Base-by-base conservation (phyloP, 1,139 yeast genomes). In the Lodderomyces beijingensis region DNA sequence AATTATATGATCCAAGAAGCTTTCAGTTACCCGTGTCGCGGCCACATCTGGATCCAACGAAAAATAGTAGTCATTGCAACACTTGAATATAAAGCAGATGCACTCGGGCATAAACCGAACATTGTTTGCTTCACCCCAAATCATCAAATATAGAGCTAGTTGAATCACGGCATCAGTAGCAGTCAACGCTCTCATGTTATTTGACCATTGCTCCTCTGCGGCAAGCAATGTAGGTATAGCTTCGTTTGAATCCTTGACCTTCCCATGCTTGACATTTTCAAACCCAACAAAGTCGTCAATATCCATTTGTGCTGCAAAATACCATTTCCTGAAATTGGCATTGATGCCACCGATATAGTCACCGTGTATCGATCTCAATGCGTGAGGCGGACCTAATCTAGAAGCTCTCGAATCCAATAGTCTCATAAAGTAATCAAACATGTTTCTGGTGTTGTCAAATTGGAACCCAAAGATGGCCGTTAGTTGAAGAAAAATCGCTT, bases 301-400 rank as follows among this genome's bases (percentile, higher is more conserved):
- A 57, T 86, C 94, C 41, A 87, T 61, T 60, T 83, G 91, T 27
- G 96, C 88, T 20, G 96, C 96, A 61, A 91, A 87, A 59, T 86
- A 91, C 98, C 98, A 91, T 55, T 85, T 89, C 50, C 85, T 76
- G 62, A 84, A 91, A 59, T 91, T 91, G 19, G 97, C 82, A 42
- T 87, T 77, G 43, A 83, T 84, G 34, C 97, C 97, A 27, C 97
- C 97, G 51, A 91, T 77, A 48, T 80, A 81, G 37, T 82, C 84
- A 0, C 81, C 84, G 55, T 82, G 88, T 28, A 81, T 46, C 0
- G 85, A 68, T 28, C 65, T 54, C 35, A 82, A 59, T 0, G 89
- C 87, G 30, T 58, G 63, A 1, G 42, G 45, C 0, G 84, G 73
- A 0, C 69, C 65, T 59, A 77, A 67, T 43, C 89, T 62, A n/a